These are phyloP conservation scores for Solanum gracilifrons DNA, from an alignment of 257 asterid species.

Conservation along the genomic window DNA sequence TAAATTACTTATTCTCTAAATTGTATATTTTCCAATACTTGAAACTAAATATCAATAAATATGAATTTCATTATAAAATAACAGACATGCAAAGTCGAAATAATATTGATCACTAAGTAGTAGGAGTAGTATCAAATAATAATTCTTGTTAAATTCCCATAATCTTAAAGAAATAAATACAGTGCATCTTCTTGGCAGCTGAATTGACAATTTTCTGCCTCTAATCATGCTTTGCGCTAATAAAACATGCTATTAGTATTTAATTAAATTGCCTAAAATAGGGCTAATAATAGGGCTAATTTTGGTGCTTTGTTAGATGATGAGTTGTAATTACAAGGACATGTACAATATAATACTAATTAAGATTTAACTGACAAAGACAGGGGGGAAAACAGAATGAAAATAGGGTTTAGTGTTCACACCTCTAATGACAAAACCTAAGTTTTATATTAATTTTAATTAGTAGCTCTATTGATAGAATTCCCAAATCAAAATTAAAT, in stretches of 20 bases:
- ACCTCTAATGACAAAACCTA: not conserved
- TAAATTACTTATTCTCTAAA: too few species aligned
- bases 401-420: not conserved
- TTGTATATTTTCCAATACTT: too few species aligned
- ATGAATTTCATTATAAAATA: too few species aligned
- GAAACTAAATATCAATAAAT: too few species aligned
- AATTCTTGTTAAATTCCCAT: not conserved
- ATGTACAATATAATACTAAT: not conserved
- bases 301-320: not conserved
- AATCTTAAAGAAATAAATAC: not conserved
- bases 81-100: not conserved
- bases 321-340: conserved; percentile 1
- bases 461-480: not conserved
- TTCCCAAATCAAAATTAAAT: not conserved
- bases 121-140: not conserved
- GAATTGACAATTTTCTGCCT: not conserved
- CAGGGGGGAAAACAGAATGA: not conserved
- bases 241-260: not conserved
- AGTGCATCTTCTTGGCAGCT: not conserved
- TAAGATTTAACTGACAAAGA: not conserved
- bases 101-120: not conserved
- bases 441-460: not conserved
- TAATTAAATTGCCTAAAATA: not conserved
- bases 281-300: not conserved
- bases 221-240: not conserved